Conservation (phyloP, 768 basidiomycete species). For the Boletus tylopilopsis region DNA sequence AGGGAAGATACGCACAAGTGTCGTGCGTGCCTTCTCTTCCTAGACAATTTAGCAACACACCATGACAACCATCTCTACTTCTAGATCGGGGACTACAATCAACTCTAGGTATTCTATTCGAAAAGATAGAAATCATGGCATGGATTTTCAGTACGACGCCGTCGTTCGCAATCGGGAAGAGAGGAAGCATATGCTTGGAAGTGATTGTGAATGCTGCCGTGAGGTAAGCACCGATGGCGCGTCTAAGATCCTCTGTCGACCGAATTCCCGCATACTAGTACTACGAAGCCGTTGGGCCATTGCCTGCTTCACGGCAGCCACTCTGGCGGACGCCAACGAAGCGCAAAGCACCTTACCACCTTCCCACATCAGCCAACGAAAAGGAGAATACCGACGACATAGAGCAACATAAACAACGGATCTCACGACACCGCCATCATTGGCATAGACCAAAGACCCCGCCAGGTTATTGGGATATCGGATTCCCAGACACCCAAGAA, state of each 20-base stretch:
- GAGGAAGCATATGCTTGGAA: constrained; percentile 63
- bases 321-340: constrained; percentile 68
- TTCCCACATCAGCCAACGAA: constrained; percentile 4
- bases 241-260: neutral
- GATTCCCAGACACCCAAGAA: constrained; percentile 85
- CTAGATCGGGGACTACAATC: constrained; percentile 41
- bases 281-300: constrained; percentile 70
- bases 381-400: constrained; percentile 35
- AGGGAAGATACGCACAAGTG: constrained; percentile 53
- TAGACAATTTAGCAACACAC: neutral
- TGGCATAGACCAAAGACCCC: constrained; percentile 75
- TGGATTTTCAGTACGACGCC: constrained; percentile 67
- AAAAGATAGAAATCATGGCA: constrained; percentile 59
- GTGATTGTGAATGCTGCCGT: constrained; percentile 79
- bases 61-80: constrained; percentile 1
- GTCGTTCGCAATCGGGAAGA: constrained; percentile 67
- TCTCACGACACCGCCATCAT: constrained; percentile 69
- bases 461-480: constrained; percentile 87
- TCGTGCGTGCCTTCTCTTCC: constrained; percentile 31
- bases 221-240: constrained; percentile 45
- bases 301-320: constrained; percentile 67
- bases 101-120: constrained; percentile 67
- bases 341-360: constrained; percentile 14
- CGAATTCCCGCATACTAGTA: constrained; percentile 46
- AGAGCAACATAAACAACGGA: constrained; percentile 59